Conservation (phyloP, 2,329 filamentous ascomycete species). For the Aspergillus chevalieri region DNA sequence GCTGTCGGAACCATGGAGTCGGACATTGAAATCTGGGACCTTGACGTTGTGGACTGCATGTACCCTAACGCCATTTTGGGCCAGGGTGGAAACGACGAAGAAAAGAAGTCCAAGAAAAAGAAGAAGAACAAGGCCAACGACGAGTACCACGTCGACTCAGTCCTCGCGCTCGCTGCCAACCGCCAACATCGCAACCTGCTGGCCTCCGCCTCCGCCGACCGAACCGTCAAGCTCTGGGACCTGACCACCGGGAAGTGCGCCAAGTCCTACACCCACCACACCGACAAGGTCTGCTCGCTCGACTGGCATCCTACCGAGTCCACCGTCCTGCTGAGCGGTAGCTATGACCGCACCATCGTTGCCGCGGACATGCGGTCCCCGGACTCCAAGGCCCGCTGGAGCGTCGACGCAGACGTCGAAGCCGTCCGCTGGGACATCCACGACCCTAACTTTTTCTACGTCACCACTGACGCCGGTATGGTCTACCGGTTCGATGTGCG, state of each 20-base stretch:
- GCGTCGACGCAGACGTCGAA: constrained; percentile 93
- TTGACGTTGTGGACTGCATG: constrained; percentile 95
- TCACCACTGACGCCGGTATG: constrained; percentile 85
- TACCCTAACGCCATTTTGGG: constrained; percentile 96
- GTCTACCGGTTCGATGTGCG: constrained; percentile 89
- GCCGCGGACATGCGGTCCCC: constrained; percentile 96
- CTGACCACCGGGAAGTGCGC: constrained; percentile 86
- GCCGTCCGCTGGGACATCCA: constrained; percentile 89
- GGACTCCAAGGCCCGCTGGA: constrained; percentile 78
- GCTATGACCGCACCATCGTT: constrained; percentile 89
- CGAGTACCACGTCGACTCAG: constrained; percentile 87
- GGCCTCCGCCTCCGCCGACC: constrained; percentile 90
- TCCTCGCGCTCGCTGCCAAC: constrained; percentile 87
- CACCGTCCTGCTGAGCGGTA: constrained; percentile 83
- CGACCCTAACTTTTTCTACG: constrained; percentile 87
- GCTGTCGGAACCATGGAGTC: constrained; percentile 96
- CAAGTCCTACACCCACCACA: constrained; percentile 92
- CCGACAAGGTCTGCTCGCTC: constrained; percentile 93
- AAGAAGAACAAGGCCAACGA: constrained; percentile 88
- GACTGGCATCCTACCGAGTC: constrained; percentile 87
- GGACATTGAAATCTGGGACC: constrained; percentile 97
- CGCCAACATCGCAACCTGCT: constrained; percentile 88
- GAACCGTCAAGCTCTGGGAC: constrained; percentile 97
- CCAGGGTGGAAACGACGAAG: constrained; percentile 51
- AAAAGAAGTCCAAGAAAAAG: constrained; percentile 78